Percentiles rank a stretch among this genome's conserved stretches.
Conservation (phyloP, 352 stramenopile species). For the Pythium apleroticum region DNA sequence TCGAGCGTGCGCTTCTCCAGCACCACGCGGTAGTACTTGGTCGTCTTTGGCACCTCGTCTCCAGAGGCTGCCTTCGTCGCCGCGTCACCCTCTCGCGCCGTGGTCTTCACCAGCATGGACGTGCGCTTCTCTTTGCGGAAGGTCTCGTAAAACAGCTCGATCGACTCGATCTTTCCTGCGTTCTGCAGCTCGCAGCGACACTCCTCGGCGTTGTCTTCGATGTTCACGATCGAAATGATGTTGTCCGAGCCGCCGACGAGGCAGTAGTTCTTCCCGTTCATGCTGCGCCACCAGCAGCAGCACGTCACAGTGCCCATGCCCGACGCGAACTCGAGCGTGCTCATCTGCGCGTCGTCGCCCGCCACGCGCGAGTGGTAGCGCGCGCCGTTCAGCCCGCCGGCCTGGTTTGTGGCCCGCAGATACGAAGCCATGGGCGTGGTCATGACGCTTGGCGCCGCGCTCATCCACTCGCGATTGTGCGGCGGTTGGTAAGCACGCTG, state of each 20-base stretch:
- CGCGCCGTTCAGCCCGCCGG: constrained; percentile 74
- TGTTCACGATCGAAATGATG: constrained; percentile 85
- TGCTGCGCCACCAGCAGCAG: constrained; percentile 73
- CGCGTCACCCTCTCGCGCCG: constrained; percentile 4
- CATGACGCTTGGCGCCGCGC: constrained; percentile 68
- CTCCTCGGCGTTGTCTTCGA: constrained; percentile 82
- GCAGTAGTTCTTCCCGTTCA: constrained; percentile 84
- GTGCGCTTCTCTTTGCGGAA: constrained; percentile 75
- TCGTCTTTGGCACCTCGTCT: constrained; percentile 12
- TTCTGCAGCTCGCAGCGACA: constrained; percentile 78
- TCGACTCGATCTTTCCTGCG: constrained; percentile 60
- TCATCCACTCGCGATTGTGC: constrained; percentile 72
- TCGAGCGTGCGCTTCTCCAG: constrained; percentile 75
- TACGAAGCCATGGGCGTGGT: constrained; percentile 84
- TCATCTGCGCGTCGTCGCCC: constrained; percentile 83
- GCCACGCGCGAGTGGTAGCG: constrained; percentile 82
- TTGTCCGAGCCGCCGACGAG: constrained; percentile 75
- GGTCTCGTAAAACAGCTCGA: constrained; percentile 78
- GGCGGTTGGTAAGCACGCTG: constrained; percentile 49
- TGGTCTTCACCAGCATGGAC: constrained; percentile 82
- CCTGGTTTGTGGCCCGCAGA: constrained; percentile 77
- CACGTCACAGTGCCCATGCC: constrained; percentile 73
- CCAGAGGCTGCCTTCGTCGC: constrained; percentile 12
- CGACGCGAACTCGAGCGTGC: constrained; percentile 72
- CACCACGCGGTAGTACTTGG: constrained; percentile 80